Evolutionary conservation across 148 eudicot genomes (phyloP), one percentile per base, ranked within the genome.

Genomic region (Diospyros lotus): DNA sequence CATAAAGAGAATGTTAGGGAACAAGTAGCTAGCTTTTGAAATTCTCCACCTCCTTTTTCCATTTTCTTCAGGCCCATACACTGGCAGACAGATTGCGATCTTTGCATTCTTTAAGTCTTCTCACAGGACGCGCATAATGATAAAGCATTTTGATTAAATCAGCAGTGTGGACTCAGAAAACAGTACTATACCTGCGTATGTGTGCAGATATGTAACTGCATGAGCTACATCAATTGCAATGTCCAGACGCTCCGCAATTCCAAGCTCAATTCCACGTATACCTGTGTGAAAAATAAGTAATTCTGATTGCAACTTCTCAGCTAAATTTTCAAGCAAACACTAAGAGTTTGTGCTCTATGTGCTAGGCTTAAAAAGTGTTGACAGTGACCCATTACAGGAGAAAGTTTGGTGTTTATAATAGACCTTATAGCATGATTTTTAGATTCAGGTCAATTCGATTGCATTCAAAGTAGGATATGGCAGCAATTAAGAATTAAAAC

Each of bases 211-310:
- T 40, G 93, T 85, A 77, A 90, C 66, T 46, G 89, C 95, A 82
- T 93, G 97, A 83, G 97, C 95, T 53, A 92, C 86, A 84, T 92
- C 93, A 78, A 86, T 87, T 42, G 88, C 91, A 78, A 92, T 82
- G 53, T 88, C 93, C 58, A 92, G 79, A 58, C 94, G 84, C 68
- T 90, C 89, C 77, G 80, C 82, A 68, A 88, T 76, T 87, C 86
- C 91, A 45, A 88, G 87, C 73, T 75, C 86, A 60, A 58, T 38
- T 78, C 79, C 87, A 43, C 58, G 75, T n/a, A 60, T 82, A 67
- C 88, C 97, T 92, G 83, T 77, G 74, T 42, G 40, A 71, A 45
- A 76, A 5, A 11, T 73, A 4, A 61, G 9, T 73, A 17, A 28
- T 50, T 12, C 46, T 50, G 6, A 62, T 38, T 40, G 50, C 48